Evolutionary conservation across 768 basidiomycete genomes (phyloP).

Genomic region (Porphyrellus cyaneotinctus): DNA sequence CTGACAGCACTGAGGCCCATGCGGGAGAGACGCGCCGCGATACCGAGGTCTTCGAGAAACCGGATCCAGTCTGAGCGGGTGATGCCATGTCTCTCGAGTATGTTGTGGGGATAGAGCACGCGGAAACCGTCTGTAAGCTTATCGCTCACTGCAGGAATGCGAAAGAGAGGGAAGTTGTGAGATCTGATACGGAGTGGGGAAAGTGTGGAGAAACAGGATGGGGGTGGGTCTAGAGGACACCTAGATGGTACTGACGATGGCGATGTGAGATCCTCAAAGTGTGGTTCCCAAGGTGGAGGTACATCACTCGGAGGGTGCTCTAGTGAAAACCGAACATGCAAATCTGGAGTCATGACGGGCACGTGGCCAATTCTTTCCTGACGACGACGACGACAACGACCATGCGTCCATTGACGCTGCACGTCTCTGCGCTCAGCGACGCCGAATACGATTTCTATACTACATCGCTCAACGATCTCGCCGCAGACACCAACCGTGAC

Average conservation of each 20-base stretch:
- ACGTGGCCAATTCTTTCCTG: too few relatives aligned
- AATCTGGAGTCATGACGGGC: conserved; percentile 6
- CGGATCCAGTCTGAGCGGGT: conserved; percentile 26
- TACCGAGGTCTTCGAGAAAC: conserved; percentile 26
- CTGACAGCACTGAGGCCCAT: conserved; percentile 22
- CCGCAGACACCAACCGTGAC: conserved; percentile 33
- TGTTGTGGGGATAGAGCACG: conserved; percentile 21
- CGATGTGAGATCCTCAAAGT: conserved; percentile 22
- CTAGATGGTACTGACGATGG: not conserved
- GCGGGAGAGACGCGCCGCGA: conserved; percentile 26
- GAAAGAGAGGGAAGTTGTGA: conserved; percentile 25
- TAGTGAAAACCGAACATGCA: not conserved
- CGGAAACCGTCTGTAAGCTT: conserved; percentile 25
- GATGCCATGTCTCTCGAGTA: conserved; percentile 30
- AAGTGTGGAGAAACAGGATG: conserved; percentile 25
- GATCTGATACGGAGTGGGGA: conserved; percentile 28
- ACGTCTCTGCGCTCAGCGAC: conserved; percentile 73
- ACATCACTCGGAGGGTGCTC: not conserved
- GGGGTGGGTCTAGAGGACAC: conserved; percentile 30
- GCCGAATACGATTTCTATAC: conserved; percentile 69
- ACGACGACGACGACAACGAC: too few relatives aligned
- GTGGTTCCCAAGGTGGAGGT: conserved; percentile 29
- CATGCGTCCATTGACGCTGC: conserved; percentile 66
- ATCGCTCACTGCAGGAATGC: conserved; percentile 21
- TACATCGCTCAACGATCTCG: conserved; percentile 51